phyloP scores from a whole-genome alignment of 129 eudicot genomes.

The Tanacetum coccineum region DNA sequence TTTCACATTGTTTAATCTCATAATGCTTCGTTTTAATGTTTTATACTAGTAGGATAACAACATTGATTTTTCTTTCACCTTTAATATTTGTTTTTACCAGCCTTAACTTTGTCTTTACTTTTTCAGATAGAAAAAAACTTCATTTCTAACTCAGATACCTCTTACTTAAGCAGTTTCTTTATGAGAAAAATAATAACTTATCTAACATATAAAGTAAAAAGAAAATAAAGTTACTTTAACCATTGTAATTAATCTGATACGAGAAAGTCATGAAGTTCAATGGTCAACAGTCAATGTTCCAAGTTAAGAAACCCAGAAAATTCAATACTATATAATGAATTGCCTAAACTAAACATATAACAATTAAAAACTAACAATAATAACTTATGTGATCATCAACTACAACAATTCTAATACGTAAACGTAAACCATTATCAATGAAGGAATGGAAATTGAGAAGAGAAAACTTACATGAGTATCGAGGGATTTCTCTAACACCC shows the following conservation, averaged over 20 bases:
- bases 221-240: too few relatives aligned
- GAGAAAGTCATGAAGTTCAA: too few relatives aligned
- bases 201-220: too few relatives aligned
- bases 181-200: not conserved
- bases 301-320: not conserved
- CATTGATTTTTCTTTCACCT: not conserved
- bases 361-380: not conserved
- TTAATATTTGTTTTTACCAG: not conserved
- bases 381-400: too few relatives aligned
- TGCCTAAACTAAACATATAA: not conserved
- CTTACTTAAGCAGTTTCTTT: not conserved
- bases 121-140: too few relatives aligned
- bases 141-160: not conserved
- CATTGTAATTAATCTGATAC: too few relatives aligned
- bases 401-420: too few relatives aligned
- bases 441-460: not conserved
- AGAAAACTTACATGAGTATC: conserved; percentile 45
- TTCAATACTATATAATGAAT: not conserved
- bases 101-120: not conserved
- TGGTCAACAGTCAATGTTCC: not conserved
- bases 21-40: too few relatives aligned
- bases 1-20: not conserved
- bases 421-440: too few relatives aligned
- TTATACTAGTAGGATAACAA: not conserved
- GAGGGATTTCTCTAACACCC: conserved; percentile 43